Base-by-base conservation (phyloP, 495 filamentous ascomycete genomes). In the Friedmanniomyces simplex region DNA sequence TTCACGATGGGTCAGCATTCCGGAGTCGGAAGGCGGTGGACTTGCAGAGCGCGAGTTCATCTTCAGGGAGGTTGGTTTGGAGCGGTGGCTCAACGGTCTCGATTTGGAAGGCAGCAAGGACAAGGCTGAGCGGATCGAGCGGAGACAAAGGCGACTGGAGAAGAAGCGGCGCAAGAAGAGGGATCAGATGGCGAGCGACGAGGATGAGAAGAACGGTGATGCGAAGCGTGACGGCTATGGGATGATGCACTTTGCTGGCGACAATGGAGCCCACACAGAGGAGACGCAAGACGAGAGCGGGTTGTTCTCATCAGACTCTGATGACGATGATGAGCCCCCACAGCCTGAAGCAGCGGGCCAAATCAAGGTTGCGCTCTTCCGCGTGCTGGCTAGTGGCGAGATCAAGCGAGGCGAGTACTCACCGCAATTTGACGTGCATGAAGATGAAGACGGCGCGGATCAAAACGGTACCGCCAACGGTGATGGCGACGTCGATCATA, bases 381-480 rank as follows among this genome's bases (percentile, higher is more conserved):
- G 93, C 13, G 93, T 99, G 1, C 75, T 97, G 52, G 94, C 94
- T 8, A 95, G 91, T 2, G 93, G 93, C 11, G 94, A 97, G 67
- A 93, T 99, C 65, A 95, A 95, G 71, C 85, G 88, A 62, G 93
- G 93, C 18, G 93, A 97, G 67, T 99, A 97, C 69, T 95, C 90
- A 12, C 93, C 93, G 16, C 94, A 97, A 67, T 99, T 97, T 56
- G 91, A 96, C 69, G 94, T 91, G 8, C 87, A 96, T 63, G 91
- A 96, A 58, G 90, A 95, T 54, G 90, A 95, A 63, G 89, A 95
- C 41, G 49, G 34, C 42, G 54, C 36, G 26, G 52, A 53, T 37
- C 60, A 55, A 43, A 76, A 71, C 50, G 57, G 63, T 13, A 76
- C 57, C 12, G 49, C 65, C 32, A 70, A 67, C 47, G 68, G 71